phyloP scores from a whole-genome alignment of 345 rosid genomes.

The Populus ilicifolia region DNA sequence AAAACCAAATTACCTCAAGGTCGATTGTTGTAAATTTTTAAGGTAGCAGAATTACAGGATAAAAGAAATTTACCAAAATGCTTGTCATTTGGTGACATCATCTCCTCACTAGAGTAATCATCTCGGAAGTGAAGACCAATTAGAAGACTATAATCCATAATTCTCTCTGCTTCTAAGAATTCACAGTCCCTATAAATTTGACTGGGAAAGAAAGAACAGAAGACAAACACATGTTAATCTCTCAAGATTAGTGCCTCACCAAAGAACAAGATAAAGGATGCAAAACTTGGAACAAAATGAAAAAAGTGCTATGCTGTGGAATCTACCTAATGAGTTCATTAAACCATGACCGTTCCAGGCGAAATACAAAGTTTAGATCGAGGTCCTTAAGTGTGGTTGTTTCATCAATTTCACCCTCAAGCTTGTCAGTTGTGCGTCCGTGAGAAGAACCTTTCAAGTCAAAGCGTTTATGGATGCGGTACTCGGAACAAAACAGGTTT shows the following conservation, averaged over 20 bases:
- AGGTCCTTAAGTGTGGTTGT: conserved; percentile 72
- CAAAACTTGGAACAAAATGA: not conserved
- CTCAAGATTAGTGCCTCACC: not conserved
- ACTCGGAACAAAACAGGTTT: conserved; percentile 59
- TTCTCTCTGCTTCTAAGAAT: conserved; percentile 61
- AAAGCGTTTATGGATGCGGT: conserved; percentile 58
- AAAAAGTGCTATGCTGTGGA: not conserved
- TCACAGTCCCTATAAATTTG: conserved; percentile 67
- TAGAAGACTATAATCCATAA: conserved; percentile 71
- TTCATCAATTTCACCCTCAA: conserved; percentile 50
- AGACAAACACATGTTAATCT: not conserved
- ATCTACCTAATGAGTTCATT: conserved; percentile 50
- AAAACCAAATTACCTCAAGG: not conserved
- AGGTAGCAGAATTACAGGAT: not conserved
- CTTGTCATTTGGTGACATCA: conserved; percentile 21
- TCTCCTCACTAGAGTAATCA: conserved; percentile 30
- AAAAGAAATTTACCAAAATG: conserved; percentile 16
- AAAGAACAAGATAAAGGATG: not conserved
- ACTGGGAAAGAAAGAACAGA: conserved; percentile 24
- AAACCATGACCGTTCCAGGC: conserved; percentile 49
- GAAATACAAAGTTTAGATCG: conserved; percentile 58
- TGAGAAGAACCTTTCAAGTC: conserved; percentile 75
- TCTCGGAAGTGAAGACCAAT: conserved; percentile 63
- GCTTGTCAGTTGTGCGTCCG: conserved; percentile 57
- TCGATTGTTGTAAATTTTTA: not conserved